A percentile compares a stretch with the other conserved stretches of the same genome.
Conservation (phyloP, 768 basidiomycete genomes). For the Symmetrospora coprosmae region DNA sequence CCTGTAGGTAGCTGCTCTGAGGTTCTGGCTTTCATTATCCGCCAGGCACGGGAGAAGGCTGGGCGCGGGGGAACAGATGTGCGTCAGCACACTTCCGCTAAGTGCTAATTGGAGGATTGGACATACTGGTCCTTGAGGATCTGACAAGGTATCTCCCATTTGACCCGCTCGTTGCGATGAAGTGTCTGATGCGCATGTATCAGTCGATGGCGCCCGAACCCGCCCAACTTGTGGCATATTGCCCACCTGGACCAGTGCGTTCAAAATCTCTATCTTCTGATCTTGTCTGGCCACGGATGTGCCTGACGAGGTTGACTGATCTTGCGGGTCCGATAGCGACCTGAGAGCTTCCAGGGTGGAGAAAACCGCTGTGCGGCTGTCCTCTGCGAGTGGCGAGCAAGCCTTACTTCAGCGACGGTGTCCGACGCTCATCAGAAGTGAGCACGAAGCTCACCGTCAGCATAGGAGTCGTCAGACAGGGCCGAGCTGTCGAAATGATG, state of each 20-base stretch:
- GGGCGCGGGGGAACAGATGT: too few species aligned
- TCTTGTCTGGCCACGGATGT: constrained; percentile 17
- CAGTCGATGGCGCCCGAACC: constrained; percentile 47
- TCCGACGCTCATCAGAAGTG: too few species aligned
- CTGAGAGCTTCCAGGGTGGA: constrained; percentile 3
- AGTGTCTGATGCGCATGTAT: constrained; percentile 30
- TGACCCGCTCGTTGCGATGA: constrained; percentile 16
- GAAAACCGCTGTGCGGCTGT: neutral
- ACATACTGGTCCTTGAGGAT: constrained; percentile 44
- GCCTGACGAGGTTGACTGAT: constrained; percentile 4
- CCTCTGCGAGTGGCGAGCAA: neutral
- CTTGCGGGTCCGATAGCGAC: neutral
- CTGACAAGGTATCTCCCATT: constrained; percentile 31
- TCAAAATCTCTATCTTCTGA: constrained; percentile 18
- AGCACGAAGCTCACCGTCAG: constrained; percentile 19
- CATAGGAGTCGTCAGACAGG: constrained; percentile 10
- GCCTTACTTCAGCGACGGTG: too few species aligned
- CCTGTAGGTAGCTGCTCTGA: constrained; percentile 68
- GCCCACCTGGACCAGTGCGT: constrained; percentile 31
- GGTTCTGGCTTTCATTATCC: constrained; percentile 57
- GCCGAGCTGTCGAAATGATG: neutral
- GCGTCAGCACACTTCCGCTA: too few species aligned
- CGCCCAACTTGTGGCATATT: constrained; percentile 30
- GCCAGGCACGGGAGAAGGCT: constrained; percentile 66
- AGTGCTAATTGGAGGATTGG: neutral